Percentiles rank a stretch among this genome's conserved stretches.
These are phyloP conservation scores for Metrosideros polymorpha DNA, from an alignment of 441 rosid genomes.

Conservation along the genomic window DNA sequence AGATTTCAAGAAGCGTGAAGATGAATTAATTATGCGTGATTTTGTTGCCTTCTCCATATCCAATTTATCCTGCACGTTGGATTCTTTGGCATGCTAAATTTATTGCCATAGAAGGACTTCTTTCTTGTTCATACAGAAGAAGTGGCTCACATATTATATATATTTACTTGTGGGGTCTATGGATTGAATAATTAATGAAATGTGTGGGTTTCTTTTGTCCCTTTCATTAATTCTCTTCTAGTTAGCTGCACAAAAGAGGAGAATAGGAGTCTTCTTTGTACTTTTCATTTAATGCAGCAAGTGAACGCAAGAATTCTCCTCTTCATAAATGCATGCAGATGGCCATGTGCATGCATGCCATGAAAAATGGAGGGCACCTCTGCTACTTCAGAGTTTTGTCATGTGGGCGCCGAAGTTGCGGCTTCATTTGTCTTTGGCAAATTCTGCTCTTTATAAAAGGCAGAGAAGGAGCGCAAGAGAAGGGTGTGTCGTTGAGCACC, in stretches of 20 bases:
- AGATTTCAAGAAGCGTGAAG: not conserved
- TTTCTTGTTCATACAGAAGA: not conserved
- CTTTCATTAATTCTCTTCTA: not conserved
- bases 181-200: not conserved
- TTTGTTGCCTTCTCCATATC: not conserved
- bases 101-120: not conserved
- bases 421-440: not conserved
- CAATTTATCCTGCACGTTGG: not conserved
- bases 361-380: too few species aligned
- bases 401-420: constrained; percentile 3
- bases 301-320: too few species aligned
- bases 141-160: not conserved
- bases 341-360: too few species aligned
- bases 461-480: too few species aligned
- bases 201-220: not conserved
- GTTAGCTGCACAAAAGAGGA: constrained; percentile 1
- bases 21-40: not conserved
- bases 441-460: too few species aligned
- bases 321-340: too few species aligned
- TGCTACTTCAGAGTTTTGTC: too few species aligned
- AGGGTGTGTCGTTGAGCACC: not conserved
- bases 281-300: too few species aligned
- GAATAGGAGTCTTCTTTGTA: too few species aligned
- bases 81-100: not conserved
- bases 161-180: not conserved